phyloP scores from a whole-genome alignment of 345 rosid genomes.

The Abelmoschus esculentus region DNA sequence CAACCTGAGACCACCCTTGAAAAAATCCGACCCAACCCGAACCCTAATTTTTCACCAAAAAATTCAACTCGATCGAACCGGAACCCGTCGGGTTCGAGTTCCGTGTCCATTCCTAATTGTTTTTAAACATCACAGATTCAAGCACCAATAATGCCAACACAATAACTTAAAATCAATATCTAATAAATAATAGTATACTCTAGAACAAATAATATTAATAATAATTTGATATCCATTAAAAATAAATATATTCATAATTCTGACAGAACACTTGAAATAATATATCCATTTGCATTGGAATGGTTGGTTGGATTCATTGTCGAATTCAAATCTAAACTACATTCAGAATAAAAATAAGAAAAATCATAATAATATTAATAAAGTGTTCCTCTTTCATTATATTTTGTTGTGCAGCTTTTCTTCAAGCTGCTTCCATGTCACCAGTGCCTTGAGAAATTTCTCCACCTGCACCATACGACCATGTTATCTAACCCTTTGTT shows the following conservation, averaged over 20 bases:
- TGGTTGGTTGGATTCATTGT: neutral
- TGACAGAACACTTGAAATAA: neutral
- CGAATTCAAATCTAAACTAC: neutral
- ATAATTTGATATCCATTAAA: neutral
- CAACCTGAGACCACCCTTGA: too few species aligned
- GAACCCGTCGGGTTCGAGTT: too few species aligned
- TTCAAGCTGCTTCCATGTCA: constrained; percentile 49
- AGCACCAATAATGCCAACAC: too few species aligned
- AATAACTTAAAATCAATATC: too few species aligned
- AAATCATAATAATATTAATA: neutral
- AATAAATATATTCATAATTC: neutral
- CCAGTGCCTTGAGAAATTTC: constrained; percentile 68
- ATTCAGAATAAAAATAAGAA: neutral
- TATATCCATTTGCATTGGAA: neutral
- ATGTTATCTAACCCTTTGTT: neutral
- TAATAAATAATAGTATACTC: too few species aligned
- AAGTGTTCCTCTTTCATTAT: neutral
- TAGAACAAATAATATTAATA: too few species aligned
- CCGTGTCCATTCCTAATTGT: too few species aligned
- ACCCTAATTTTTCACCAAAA: too few species aligned
- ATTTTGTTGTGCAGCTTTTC: neutral
- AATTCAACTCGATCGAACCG: too few species aligned
- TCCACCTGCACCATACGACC: constrained; percentile 46
- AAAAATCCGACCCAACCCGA: too few species aligned
- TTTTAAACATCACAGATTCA: too few species aligned